A percentile compares a stretch with the other conserved stretches of the same genome.
These are phyloP conservation scores for Populus hybrid DNA, from an alignment of 441 rosid species.

Conservation along the genomic window DNA sequence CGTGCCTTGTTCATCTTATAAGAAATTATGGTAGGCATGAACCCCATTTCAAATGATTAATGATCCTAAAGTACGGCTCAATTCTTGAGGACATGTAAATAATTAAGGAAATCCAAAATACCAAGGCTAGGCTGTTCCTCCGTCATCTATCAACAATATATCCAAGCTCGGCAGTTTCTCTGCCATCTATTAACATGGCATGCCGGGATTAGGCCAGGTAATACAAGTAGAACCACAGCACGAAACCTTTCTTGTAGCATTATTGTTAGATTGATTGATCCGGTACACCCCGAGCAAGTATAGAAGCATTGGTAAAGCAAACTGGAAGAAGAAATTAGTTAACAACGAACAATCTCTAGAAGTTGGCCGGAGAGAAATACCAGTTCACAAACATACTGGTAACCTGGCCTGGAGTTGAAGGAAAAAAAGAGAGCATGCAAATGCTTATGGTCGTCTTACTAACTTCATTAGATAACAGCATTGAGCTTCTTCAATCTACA, in stretches of 20 bases:
- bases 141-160: background rate
- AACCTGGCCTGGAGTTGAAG: no score
- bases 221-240: no score
- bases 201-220: background rate
- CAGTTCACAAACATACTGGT: no score
- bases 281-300: background rate
- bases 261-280: background rate
- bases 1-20: background rate
- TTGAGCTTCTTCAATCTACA: background rate
- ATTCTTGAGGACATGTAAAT: no score
- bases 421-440: background rate
- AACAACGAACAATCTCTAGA: no score
- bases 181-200: background rate
- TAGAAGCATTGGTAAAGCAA: no score
- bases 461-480: background rate
- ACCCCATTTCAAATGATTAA: no score
- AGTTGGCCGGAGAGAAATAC: no score
- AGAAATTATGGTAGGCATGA: background rate
- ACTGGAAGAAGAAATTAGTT: no score
- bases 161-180: background rate
- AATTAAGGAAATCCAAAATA: no score
- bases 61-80: background rate
- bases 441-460: background rate
- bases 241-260: background rate
- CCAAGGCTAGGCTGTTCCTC: background rate